Conservation (phyloP, 768 basidiomycete species). For the Lentinus brumalis region DNA sequence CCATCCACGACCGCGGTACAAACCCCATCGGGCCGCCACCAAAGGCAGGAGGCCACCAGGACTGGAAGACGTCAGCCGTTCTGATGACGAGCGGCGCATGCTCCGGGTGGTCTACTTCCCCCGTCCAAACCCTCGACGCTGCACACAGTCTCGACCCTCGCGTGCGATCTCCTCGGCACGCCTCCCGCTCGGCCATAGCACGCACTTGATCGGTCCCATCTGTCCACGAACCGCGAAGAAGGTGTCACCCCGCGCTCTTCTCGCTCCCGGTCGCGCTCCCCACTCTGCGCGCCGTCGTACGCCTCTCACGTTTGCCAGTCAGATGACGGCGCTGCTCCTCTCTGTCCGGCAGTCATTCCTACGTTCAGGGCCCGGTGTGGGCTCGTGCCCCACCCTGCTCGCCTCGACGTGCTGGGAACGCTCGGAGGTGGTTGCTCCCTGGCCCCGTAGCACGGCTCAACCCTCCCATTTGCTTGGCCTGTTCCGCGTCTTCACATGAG, state of each 20-base stretch:
- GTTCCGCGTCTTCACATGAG: background rate
- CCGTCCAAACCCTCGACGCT: constrained; percentile 6
- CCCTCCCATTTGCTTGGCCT: background rate
- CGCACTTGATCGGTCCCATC: constrained; percentile 18
- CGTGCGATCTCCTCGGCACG: constrained; percentile 5
- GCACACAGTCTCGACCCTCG: constrained; percentile 3
- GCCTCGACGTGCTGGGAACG: background rate
- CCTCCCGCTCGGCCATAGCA: background rate
- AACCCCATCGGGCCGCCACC: constrained; percentile 12
- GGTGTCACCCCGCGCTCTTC: constrained; percentile 19
- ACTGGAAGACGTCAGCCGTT: constrained; percentile 3
- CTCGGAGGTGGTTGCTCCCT: background rate
- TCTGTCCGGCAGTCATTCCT: constrained; percentile 12
- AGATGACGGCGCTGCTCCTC: constrained; percentile 19
- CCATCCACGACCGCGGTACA: background rate
- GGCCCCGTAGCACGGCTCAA: background rate
- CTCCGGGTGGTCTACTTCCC: constrained; percentile 11
- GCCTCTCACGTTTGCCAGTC: constrained; percentile 17
- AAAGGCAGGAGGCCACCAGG: background rate
- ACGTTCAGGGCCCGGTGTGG: constrained; percentile 10
- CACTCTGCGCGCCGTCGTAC: background rate
- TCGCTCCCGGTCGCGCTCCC: constrained; percentile 8
- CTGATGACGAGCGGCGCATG: constrained; percentile 6
- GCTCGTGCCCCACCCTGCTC: constrained; percentile 4
- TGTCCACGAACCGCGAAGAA: constrained; percentile 11